These are phyloP conservation scores for Bryum argenteum DNA, from an alignment of 225 moss, liverwort and hornwort species.

Conservation along the genomic window DNA sequence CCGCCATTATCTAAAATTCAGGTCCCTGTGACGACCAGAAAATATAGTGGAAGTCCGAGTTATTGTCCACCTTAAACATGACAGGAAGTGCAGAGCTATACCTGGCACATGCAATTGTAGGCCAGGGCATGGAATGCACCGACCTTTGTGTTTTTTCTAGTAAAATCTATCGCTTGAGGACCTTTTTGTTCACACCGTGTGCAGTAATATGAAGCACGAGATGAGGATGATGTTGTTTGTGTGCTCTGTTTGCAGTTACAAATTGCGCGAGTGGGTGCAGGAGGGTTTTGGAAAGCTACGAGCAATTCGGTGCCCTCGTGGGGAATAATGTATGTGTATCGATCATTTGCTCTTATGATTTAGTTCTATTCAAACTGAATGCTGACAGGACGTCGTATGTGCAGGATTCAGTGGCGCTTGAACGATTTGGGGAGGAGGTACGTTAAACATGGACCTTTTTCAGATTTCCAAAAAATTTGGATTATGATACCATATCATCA, in stretches of 20 bases:
- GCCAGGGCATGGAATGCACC: too few species aligned
- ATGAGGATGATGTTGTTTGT: neutral
- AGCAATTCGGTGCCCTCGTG: constrained; percentile 55
- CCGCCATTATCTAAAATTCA: too few species aligned
- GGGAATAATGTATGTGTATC: constrained; percentile 53
- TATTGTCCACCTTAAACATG: too few species aligned
- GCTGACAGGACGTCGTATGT: constrained; percentile 26
- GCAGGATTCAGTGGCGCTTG: constrained; percentile 72
- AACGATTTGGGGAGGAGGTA: constrained; percentile 57
- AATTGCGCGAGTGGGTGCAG: constrained; percentile 44
- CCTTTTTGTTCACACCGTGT: neutral
- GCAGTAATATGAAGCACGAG: neutral
- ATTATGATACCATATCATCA: neutral
- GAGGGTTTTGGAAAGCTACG: constrained; percentile 41
- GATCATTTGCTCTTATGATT: neutral
- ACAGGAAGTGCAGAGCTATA: too few species aligned
- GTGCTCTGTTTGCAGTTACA: constrained; percentile 48
- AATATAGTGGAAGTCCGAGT: too few species aligned
- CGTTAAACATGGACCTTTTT: neutral
- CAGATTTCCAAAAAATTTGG: neutral
- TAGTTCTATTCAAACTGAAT: neutral
- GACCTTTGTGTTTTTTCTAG: too few species aligned
- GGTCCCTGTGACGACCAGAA: too few species aligned
- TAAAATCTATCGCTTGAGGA: too few species aligned
- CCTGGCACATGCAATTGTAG: too few species aligned